Base-by-base conservation (phyloP, 1,284 basidiomycete genomes). In the Sporisorium sorghi region DNA sequence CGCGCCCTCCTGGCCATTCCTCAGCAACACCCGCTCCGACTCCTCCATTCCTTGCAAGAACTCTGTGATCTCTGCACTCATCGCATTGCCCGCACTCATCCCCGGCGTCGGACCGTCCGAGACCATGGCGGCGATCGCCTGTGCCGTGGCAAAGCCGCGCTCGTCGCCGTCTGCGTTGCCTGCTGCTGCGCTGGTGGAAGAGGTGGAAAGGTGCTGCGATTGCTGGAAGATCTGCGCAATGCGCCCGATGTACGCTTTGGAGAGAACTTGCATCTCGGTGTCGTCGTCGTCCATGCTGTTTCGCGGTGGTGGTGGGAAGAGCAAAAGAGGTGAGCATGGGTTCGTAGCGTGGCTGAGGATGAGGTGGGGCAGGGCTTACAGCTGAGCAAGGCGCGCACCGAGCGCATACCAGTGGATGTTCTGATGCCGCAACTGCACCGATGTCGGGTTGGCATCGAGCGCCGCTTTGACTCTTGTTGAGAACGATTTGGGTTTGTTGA, bases 331-430 rank as follows among this genome's bases (percentile, higher is more conserved):
- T 23, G 1, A 11, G 14, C 14, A 24, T 10, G 11, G 33, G n/a
- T 11, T 9, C 10, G 12, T 9, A 19, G 17, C 19, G 8, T 5
- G 14, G 6, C 5, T 15, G 33, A 35, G 44, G 11, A 48, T 28
- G 32, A 7, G 35, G 23, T 23, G 33, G 2, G 32, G 11, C 5
- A n/a, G 17, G 23, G 30, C 77, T 67, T 57, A 80, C 78, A 83
- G 43, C 23, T 73, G 61, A n/a, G 76, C 80, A 1, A 84, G 67
- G 0, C 83, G 73, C 12, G 70, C 53, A 5, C 79, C 83, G 2
- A 84, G 57, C 12, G 81, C 83, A 59, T 83, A 84, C 81, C 81
- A 84, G 47, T 78, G 73, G 7, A 69, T 70, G 65, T 71, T 71
- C 37, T 81, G 76, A 24, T 76, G 58, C 3, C 82, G 48, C 35